phyloP scores from a whole-genome alignment of 441 rosid species.

The Eruca vesicaria region DNA sequence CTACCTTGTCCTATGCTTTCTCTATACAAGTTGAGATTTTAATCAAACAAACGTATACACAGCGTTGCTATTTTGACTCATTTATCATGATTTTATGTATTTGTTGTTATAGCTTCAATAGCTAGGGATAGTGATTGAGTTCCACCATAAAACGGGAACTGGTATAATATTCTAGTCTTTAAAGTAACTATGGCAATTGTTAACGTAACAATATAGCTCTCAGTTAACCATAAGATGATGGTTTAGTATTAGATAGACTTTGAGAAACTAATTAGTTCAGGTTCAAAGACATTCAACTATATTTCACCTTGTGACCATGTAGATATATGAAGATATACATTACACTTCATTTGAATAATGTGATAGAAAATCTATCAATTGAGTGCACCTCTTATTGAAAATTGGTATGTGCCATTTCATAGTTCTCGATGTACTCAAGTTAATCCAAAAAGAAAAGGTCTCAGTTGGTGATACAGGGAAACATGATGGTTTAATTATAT shows the following conservation, averaged over 20 bases:
- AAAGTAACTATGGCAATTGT: not conserved
- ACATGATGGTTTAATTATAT: not conserved
- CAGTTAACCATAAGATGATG: too few relatives aligned
- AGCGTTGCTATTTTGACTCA: not conserved
- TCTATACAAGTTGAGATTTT: constrained; percentile 40
- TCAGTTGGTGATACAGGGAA: not conserved
- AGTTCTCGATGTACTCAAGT: too few relatives aligned
- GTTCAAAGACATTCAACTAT: too few relatives aligned
- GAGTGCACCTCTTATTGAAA: too few relatives aligned
- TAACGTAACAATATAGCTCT: not conserved
- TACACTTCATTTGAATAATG: too few relatives aligned
- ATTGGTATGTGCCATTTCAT: too few relatives aligned
- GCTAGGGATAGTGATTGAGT: not conserved
- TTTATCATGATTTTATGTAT: not conserved
- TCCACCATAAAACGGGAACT: not conserved
- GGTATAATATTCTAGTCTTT: not conserved
- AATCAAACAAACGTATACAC: not conserved
- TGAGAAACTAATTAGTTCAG: too few relatives aligned
- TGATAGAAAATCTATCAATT: too few relatives aligned
- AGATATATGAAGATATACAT: too few relatives aligned
- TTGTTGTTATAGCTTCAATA: not conserved
- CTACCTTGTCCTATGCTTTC: constrained; percentile 36
- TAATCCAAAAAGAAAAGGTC: too few relatives aligned
- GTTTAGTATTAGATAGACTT: too few relatives aligned
- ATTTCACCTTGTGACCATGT: too few relatives aligned